Base-by-base conservation (phyloP, 2,329 filamentous ascomycete species). In the Epichloe gansuensis region DNA sequence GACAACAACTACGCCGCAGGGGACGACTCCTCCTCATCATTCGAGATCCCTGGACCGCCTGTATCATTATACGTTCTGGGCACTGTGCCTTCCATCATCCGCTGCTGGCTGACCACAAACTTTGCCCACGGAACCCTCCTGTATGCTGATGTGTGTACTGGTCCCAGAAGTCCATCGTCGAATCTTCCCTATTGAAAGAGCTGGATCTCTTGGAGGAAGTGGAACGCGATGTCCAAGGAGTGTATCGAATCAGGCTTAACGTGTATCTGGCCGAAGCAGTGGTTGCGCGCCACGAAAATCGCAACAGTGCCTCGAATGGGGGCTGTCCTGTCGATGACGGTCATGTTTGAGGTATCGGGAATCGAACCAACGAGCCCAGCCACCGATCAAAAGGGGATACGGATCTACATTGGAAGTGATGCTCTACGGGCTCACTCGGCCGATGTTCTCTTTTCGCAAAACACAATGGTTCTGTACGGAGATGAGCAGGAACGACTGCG, bases 211-310 rank as follows among this genome's bases (percentile, higher is more conserved):
- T 78, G 56, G 80, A 83, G 56, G 78, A 84, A 45, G 72, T 91
- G 15, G 77, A 81, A 55, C 76, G 81, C 42, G 78, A 82, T 54
- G 75, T 83, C 23, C 82, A 87, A 55, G 86, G 83, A 17, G 67
- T 76, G 37, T 77, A 81, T 57, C 83, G 79, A 54, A 83, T 95
- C 57, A 86, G 86, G 56, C 73, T 97, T 23, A 80, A 87, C 1
- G 82, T 97, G 6, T 96, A 91, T 66, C 81, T 98, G 51, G 89
- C 91, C 1, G 93, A 97, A 69, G 93, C 91, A 25, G 85, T 91
- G 42, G 82, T 94, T 8, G 81, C 84, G 31, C 86, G 88, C 52
- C 76, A 86, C 5, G 87, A 83, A 28, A 85, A 85, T 45, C 82
- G 86, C 47, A 84, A 87, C 5, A 65, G 69, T 12, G 90, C 85